Evolutionary conservation across 2,329 filamentous ascomycete species (phyloP).

Genomic region (Samsoniella hepiali): DNA sequence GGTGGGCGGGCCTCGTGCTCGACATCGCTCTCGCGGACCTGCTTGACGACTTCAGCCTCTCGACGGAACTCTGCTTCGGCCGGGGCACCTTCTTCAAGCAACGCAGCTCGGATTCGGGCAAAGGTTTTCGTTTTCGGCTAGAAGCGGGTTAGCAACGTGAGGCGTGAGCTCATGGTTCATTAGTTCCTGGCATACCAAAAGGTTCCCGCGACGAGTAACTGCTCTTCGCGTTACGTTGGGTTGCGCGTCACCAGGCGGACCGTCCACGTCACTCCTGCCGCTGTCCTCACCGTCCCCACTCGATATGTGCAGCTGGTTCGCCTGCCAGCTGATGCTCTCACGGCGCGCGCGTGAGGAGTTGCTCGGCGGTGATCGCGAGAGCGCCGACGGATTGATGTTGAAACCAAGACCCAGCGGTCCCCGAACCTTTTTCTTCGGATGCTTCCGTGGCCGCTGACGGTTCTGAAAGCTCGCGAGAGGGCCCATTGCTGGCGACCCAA

Average conservation of each 20-base stretch:
- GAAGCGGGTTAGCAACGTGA: background rate
- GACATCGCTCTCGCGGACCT: slow-evolving; percentile 86
- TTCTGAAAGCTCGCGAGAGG: slow-evolving; percentile 82
- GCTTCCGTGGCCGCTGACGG: slow-evolving; percentile 67
- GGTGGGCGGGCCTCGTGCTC: slow-evolving; percentile 50
- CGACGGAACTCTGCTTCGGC: slow-evolving; percentile 84
- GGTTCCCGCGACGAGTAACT: slow-evolving; percentile 83
- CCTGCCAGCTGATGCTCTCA: slow-evolving; percentile 87
- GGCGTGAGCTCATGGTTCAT: background rate
- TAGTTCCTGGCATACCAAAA: slow-evolving; percentile 61
- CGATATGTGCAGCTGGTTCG: slow-evolving; percentile 80
- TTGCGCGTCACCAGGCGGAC: slow-evolving; percentile 53
- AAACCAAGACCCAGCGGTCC: slow-evolving; percentile 51
- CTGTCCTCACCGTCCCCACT: slow-evolving; percentile 64
- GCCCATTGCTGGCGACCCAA: slow-evolving; percentile 21
- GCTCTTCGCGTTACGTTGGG: slow-evolving; percentile 76
- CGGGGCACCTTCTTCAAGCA: slow-evolving; percentile 83
- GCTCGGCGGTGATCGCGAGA: slow-evolving; percentile 73
- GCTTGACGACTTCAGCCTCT: slow-evolving; percentile 92
- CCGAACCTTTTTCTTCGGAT: slow-evolving; percentile 56
- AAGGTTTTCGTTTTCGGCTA: slow-evolving; percentile 97
- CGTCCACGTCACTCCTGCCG: slow-evolving; percentile 57
- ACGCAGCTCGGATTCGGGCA: slow-evolving; percentile 82
- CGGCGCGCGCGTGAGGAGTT: slow-evolving; percentile 56
- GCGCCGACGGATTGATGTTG: slow-evolving; percentile 38